Percentiles rank a stretch among this genome's conserved stretches.
These are phyloP conservation scores for Coccinonectria pachysandricola DNA, from an alignment of 2,329 filamentous ascomycete species.

Conservation along the genomic window DNA sequence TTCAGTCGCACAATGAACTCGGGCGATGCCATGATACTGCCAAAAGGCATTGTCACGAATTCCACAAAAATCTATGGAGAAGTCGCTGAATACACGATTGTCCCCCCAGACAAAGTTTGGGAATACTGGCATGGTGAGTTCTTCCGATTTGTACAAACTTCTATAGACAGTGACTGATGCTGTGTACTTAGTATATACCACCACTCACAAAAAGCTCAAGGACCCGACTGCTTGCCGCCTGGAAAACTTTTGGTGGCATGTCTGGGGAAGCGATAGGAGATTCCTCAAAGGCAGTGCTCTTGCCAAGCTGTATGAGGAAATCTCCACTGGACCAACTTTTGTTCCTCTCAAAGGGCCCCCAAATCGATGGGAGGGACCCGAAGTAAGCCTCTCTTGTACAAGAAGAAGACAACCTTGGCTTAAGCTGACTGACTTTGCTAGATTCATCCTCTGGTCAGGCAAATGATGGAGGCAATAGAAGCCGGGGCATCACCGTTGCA, in stretches of 20 bases:
- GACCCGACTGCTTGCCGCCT: constrained; percentile 53
- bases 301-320: constrained; percentile 45
- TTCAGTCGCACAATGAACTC: constrained; percentile 29
- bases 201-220: constrained; percentile 45
- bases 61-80: constrained; percentile 40
- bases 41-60: constrained; percentile 48
- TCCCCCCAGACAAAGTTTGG: constrained; percentile 43
- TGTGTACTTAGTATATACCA: constrained; percentile 53
- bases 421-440: constrained; percentile 8
- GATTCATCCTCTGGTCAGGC: constrained; percentile 20
- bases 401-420: constrained; percentile 1
- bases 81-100: constrained; percentile 39
- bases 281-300: constrained; percentile 42
- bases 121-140: constrained; percentile 49
- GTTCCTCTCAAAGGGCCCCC: constrained; percentile 44
- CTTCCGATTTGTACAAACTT: no score
- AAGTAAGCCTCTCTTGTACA: constrained; percentile 26
- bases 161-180: no score
- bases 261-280: constrained; percentile 49
- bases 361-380: constrained; percentile 41
- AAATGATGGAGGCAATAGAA: constrained; percentile 18
- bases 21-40: constrained; percentile 36
- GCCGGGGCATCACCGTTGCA: constrained; percentile 8
- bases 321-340: constrained; percentile 47
- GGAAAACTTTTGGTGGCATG: constrained; percentile 58